Percentiles rank a stretch among this genome's conserved stretches.
These are phyloP conservation scores for Basipetospora chlamydospora DNA, from an alignment of 2,329 filamentous ascomycete genomes.

Conservation along the genomic window DNA sequence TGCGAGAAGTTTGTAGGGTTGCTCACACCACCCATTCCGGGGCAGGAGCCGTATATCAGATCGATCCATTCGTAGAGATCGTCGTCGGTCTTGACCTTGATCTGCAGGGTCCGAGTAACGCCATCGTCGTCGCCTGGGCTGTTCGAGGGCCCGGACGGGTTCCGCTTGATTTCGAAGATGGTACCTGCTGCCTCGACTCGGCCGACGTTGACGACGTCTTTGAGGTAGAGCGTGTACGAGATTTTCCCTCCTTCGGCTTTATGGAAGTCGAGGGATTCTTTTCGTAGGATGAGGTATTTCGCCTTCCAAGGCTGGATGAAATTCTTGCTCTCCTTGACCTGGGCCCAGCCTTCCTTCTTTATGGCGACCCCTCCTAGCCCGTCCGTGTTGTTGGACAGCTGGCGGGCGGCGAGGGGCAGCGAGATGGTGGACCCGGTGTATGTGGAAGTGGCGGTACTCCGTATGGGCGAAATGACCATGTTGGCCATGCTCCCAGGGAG, in stretches of 20 bases:
- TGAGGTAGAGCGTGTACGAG: constrained; percentile 70
- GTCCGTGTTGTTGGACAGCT: constrained; percentile 42
- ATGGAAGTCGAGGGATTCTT: constrained; percentile 86
- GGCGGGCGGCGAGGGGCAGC: constrained; percentile 51
- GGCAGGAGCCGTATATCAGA: constrained; percentile 90
- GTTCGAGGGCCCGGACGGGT: constrained; percentile 50
- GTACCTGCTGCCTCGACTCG: constrained; percentile 83
- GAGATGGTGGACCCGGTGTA: constrained; percentile 61
- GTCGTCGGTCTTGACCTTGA: constrained; percentile 88
- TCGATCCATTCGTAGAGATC: constrained; percentile 99
- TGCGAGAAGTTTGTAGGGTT: constrained; percentile 98
- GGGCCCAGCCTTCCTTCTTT: constrained; percentile 70
- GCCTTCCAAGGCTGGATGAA: constrained; percentile 80
- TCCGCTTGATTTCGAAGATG: constrained; percentile 84
- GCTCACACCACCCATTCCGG: constrained; percentile 94
- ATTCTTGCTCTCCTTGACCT: constrained; percentile 81
- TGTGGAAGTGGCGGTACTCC: constrained; percentile 49
- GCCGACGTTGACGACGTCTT: constrained; percentile 79
- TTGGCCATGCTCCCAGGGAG: constrained; percentile 66
- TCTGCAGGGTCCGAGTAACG: constrained; percentile 69
- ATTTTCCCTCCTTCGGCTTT: constrained; percentile 83
- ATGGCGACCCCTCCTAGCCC: constrained; percentile 55
- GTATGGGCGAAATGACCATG: constrained; percentile 59
- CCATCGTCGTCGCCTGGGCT: constrained; percentile 69
- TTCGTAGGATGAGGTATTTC: constrained; percentile 80